Evolutionary conservation across 805 yeast species (phyloP).

Genomic region (Teunomyces lycoperdinae): DNA sequence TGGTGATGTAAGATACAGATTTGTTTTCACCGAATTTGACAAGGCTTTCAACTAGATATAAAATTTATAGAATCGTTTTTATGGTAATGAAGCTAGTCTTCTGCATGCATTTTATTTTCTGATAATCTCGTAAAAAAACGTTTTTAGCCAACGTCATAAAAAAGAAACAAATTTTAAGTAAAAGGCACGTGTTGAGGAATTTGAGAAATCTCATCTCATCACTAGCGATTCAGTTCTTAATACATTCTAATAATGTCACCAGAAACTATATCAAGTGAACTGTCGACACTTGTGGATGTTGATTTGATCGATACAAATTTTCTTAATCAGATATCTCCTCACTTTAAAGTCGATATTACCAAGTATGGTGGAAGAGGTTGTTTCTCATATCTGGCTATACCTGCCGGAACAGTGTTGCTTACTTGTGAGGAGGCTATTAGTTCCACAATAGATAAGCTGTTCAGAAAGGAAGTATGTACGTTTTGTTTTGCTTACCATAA

Average conservation of each 20-base stretch:
- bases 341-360: conserved; percentile 37
- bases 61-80: not conserved
- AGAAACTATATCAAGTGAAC: not conserved
- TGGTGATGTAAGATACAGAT: conserved; percentile 64
- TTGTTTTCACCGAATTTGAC: conserved; percentile 56
- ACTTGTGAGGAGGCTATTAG: conserved; percentile 44
- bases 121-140: not conserved
- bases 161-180: not conserved
- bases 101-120: not conserved
- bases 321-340: conserved; percentile 20
- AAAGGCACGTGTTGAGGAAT: not conserved
- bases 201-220: conserved; percentile 1
- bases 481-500: conserved; percentile 48
- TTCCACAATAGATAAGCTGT: conserved; percentile 47
- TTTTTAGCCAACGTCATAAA: not conserved
- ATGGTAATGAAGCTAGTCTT: no score
- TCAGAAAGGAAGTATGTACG: conserved; percentile 62
- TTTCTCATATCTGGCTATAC: conserved; percentile 43
- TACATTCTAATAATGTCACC: not conserved
- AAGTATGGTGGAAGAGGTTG: conserved; percentile 62
- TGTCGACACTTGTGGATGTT: not conserved
- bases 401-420: conserved; percentile 40
- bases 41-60: conserved; percentile 32
- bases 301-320: not conserved
- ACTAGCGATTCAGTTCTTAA: not conserved